Conservation (phyloP, 2,329 filamentous ascomycete genomes). For the Pseudogymnoascus sp. region DNA sequence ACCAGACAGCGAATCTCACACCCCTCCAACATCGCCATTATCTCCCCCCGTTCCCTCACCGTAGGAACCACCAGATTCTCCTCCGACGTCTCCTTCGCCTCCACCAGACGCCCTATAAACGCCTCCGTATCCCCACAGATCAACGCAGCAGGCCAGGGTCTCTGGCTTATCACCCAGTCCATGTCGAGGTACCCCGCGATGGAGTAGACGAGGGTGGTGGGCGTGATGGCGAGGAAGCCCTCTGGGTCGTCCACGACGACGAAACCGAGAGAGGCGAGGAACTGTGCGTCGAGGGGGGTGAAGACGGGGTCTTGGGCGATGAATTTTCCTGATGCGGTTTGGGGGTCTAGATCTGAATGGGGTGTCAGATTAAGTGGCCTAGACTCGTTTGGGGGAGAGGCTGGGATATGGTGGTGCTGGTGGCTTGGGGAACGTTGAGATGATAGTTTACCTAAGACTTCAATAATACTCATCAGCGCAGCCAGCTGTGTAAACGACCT, state of each 20-base stretch:
- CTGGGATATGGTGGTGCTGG: too few species aligned
- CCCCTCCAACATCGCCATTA: background rate
- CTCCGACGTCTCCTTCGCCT: too few species aligned
- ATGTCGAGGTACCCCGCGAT: constrained; percentile 28
- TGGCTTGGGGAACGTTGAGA: background rate
- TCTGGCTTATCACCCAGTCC: constrained; percentile 21
- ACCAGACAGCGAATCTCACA: too few species aligned
- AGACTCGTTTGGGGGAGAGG: too few species aligned
- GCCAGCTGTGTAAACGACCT: constrained; percentile 26
- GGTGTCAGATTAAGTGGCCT: too few species aligned
- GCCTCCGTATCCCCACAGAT: constrained; percentile 21
- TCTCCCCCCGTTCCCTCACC: constrained; percentile 18
- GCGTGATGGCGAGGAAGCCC: constrained; percentile 21
- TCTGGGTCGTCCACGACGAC: constrained; percentile 23
- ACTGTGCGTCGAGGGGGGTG: constrained; percentile 23
- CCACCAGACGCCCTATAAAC: too few species aligned
- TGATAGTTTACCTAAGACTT: constrained; percentile 15
- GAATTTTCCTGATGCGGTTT: background rate
- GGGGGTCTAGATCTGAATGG: too few species aligned
- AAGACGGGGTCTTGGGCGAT: constrained; percentile 28
- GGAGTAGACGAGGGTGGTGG: constrained; percentile 25
- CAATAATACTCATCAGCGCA: constrained; percentile 22
- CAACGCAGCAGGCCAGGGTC: constrained; percentile 20
- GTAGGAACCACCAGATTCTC: too few species aligned
- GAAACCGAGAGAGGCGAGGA: constrained; percentile 21